These are phyloP conservation scores for Drechmeria coniospora DNA, from an alignment of 2,329 filamentous ascomycete genomes.

Conservation along the genomic window DNA sequence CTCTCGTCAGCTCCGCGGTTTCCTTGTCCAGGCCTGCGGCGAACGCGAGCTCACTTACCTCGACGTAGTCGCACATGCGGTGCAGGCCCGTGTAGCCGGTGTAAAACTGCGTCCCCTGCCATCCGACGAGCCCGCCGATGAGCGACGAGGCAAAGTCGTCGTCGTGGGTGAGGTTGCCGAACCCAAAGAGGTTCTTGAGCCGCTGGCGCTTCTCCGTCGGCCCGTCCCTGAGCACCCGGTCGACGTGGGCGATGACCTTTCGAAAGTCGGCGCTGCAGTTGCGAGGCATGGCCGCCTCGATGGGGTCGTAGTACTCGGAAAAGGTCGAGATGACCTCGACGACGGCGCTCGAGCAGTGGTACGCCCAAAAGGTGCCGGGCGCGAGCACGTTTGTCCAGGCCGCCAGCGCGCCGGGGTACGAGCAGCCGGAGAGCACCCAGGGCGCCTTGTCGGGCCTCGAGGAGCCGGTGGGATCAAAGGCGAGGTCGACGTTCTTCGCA, in stretches of 20 bases:
- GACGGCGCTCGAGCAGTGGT: constrained; percentile 64
- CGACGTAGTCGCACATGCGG: constrained; percentile 19
- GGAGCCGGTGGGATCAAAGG: constrained; percentile 47
- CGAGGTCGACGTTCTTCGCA: constrained; percentile 51
- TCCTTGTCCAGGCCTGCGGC: not conserved
- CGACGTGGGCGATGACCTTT: constrained; percentile 30
- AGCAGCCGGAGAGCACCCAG: constrained; percentile 65
- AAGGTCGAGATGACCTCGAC: constrained; percentile 60
- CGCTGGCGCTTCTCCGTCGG: constrained; percentile 15
- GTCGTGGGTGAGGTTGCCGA: constrained; percentile 22
- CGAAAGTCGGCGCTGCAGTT: constrained; percentile 50
- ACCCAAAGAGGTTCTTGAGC: constrained; percentile 28
- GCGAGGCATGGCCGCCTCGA: constrained; percentile 27
- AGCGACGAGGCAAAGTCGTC: constrained; percentile 33
- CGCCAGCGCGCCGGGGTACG: constrained; percentile 62
- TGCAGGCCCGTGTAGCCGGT: constrained; percentile 19
- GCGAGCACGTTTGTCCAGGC: constrained; percentile 59
- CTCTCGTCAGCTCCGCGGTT: constrained; percentile 1
- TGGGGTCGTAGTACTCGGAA: constrained; percentile 39
- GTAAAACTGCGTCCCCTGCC: constrained; percentile 21
- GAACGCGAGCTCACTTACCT: constrained; percentile 7
- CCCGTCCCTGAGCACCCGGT: constrained; percentile 28
- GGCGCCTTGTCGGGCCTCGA: constrained; percentile 49
- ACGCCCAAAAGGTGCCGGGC: constrained; percentile 59
- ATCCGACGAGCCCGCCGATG: constrained; percentile 10